Evolutionary conservation across 495 filamentous ascomycete genomes (phyloP).

Genomic region (Parmelia sp.): DNA sequence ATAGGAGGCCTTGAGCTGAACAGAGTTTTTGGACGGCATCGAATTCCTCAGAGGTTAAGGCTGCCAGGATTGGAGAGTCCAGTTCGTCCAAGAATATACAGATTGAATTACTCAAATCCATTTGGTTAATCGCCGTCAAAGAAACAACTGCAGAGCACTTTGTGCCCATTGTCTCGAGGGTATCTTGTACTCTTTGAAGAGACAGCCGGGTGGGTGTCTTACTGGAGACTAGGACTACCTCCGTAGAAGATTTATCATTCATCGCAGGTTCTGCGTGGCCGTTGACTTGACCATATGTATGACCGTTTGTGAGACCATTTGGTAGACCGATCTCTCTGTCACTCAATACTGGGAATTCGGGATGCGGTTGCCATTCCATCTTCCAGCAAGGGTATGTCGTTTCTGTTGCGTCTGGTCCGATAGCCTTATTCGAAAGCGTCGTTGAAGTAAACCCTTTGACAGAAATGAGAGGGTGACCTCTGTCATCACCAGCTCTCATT

Average conservation of each 20-base stretch:
- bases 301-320: not conserved
- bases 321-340: not conserved
- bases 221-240: not conserved
- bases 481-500: not conserved
- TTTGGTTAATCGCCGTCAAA: not conserved
- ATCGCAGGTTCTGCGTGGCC: not conserved
- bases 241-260: not conserved
- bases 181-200: not conserved
- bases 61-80: not conserved
- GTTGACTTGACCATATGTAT: not conserved
- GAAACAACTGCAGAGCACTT: not conserved
- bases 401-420: not conserved
- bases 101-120: not conserved
- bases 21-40: not conserved
- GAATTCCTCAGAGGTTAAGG: not conserved
- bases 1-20: not conserved
- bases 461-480: not conserved
- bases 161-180: not conserved
- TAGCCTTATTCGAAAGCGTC: not conserved
- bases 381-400: not conserved
- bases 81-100: conserved; percentile 4
- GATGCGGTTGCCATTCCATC: not conserved
- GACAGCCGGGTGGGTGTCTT: not conserved
- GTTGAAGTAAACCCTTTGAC: not conserved
- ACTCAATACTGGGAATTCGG: not conserved